phyloP scores from a whole-genome alignment of 1,139 yeast genomes.

The Kodamaea arcana region DNA sequence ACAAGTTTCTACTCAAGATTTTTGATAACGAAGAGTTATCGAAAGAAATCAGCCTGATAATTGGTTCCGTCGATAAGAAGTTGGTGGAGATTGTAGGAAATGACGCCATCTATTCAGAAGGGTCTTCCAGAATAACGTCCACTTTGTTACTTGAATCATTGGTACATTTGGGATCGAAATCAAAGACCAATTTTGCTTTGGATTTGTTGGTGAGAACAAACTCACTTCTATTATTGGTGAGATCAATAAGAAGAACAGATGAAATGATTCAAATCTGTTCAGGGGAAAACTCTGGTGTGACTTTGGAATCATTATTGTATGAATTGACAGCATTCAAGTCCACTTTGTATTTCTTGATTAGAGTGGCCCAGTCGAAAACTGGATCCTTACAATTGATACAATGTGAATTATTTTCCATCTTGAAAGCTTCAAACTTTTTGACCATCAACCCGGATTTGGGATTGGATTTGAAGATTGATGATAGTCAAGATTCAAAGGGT shows the following conservation, averaged over 20 bases:
- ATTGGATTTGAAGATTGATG: conserved; percentile 38
- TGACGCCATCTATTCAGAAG: conserved; percentile 80
- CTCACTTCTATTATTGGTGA: conserved; percentile 58
- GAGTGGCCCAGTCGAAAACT: conserved; percentile 68
- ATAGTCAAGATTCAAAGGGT: conserved; percentile 10
- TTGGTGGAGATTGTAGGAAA: conserved; percentile 64
- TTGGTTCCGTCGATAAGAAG: conserved; percentile 58
- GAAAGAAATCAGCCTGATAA: conserved; percentile 45
- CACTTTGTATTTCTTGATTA: conserved; percentile 60
- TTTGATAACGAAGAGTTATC: conserved; percentile 37
- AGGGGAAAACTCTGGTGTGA: conserved; percentile 24
- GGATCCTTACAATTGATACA: conserved; percentile 80
- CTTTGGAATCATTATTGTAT: conserved; percentile 53
- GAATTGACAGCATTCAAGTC: conserved; percentile 77
- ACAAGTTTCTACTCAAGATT: conserved; percentile 57
- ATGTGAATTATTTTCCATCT: conserved; percentile 62
- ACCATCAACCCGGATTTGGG: conserved; percentile 80
- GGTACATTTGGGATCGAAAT: conserved; percentile 52
- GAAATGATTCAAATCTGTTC: conserved; percentile 48
- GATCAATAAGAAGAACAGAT: conserved; percentile 67
- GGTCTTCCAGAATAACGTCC: conserved; percentile 73
- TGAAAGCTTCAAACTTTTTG: conserved; percentile 56
- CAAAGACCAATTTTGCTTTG: conserved; percentile 52
- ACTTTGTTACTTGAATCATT: conserved; percentile 68
- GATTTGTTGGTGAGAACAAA: conserved; percentile 63